Base-by-base conservation (phyloP, 1,139 yeast genomes). In the Debaryomyces sp. region DNA sequence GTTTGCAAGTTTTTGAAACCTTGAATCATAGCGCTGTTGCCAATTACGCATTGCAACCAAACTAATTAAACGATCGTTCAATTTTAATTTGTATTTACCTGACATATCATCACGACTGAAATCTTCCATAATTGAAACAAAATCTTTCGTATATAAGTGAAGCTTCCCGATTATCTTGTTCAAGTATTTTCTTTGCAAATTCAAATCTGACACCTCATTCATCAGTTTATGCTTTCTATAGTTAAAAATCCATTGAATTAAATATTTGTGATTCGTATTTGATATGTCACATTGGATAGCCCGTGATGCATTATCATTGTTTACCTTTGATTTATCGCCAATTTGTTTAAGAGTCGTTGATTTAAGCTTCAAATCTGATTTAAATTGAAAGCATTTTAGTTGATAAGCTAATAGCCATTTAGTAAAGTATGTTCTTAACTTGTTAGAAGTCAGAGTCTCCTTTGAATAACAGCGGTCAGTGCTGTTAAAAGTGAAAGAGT, bases 111-210 rank as follows among this genome's bases (percentile, higher is more conserved):
- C 22, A 7, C 15, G 10, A 12, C 30, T 22, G 9, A 21, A 41
- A 7, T 50, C 48, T 18, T 54, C 50, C 26, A 53, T 49, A 6
- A 43, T 51, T 4, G 17, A 24, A 18, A 9, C 18, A 36, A 46
- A 15, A 18, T 27, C 39, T 5, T 33, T 26, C 12, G 43, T 32
- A 35, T 51, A 48, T 26, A 38, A 38, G 15, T 41, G 47, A 23
- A 27, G 40, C 6, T 43, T 44, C 6, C 43, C 35, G 10, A 44
- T 9, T n/a, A 51, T 21, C 22, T 45, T 52, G 21, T 55, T 57
- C 34, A 61, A 55, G 44, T 50, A 62, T 47, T 59, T 64, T 18
- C 63, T 49, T 36, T 58, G 61, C 8, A 60, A 45, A 41, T 59
- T 57, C 18, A 60, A 48, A 39, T 60, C 63, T 1, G 68, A 63